phyloP scores from a whole-genome alignment of 768 basidiomycete genomes.

The Amyloporia xantha region DNA sequence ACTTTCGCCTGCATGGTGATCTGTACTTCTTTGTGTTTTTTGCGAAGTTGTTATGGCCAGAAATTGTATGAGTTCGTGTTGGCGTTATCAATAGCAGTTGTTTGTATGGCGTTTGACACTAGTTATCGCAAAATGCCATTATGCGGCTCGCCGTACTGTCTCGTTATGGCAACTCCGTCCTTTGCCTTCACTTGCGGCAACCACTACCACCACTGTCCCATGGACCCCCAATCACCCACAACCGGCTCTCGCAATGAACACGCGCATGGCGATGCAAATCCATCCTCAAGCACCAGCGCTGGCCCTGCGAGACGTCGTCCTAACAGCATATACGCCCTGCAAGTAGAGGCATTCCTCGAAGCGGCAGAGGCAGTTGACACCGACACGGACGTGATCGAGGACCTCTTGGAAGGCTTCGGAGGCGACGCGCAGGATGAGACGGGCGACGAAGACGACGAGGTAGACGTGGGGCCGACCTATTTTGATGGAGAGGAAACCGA shows the following conservation, averaged over 20 bases:
- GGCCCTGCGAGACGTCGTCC: conserved; percentile 9
- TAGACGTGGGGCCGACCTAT: conserved; percentile 16
- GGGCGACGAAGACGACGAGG: conserved; percentile 19
- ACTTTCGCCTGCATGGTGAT: no score
- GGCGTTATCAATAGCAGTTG: no score
- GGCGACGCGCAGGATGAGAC: conserved; percentile 19
- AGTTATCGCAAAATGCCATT: no score
- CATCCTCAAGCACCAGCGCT: background rate
- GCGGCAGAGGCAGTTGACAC: conserved; percentile 68
- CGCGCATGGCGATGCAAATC: background rate
- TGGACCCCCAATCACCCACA: conserved; percentile 5
- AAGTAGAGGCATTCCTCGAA: conserved; percentile 57
- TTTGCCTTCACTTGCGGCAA: conserved; percentile 1
- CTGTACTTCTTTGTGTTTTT: no score
- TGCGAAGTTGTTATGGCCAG: no score
- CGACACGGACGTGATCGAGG: conserved; percentile 58
- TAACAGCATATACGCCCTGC: conserved; percentile 29
- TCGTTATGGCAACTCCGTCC: conserved; percentile 1
- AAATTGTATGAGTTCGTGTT: no score
- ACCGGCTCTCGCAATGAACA: background rate
- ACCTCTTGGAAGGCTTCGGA: conserved; percentile 46
- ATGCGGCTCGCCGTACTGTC: background rate
- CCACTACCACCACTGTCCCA: conserved; percentile 22
- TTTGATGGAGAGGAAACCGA: conserved; percentile 19
- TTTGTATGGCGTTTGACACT: no score